Conservation (phyloP, 495 filamentous ascomycete species). For the Rhizodiscina lignyota region DNA sequence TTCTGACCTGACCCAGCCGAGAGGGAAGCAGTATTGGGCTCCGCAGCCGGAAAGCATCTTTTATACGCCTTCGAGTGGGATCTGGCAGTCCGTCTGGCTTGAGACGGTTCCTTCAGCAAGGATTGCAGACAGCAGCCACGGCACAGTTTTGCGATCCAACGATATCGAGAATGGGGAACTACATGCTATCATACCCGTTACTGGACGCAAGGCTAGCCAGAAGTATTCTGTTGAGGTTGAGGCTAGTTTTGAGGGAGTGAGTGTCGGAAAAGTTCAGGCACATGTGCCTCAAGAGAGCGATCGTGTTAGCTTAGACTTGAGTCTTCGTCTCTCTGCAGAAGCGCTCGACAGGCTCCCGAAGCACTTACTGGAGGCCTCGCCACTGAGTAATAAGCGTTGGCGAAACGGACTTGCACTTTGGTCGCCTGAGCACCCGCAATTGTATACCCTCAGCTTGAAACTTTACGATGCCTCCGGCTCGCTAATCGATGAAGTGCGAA, state of each 20-base stretch:
- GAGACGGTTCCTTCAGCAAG: constrained; percentile 10
- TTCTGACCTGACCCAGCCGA: constrained; percentile 12
- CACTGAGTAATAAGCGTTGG: too few relatives aligned
- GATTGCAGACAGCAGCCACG: constrained; percentile 13
- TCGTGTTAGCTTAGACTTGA: constrained; percentile 6
- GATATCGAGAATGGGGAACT: constrained; percentile 15
- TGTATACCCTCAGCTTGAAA: constrained; percentile 12
- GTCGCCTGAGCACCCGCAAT: constrained; percentile 13
- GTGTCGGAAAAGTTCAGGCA: constrained; percentile 2
- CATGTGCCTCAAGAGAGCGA: constrained; percentile 8
- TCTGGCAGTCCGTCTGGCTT: constrained; percentile 16
- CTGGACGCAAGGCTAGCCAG: constrained; percentile 7
- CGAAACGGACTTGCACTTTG: constrained; percentile 7
- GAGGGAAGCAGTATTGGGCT: constrained; percentile 16
- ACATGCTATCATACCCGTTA: constrained; percentile 10
- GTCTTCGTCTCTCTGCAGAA: constrained; percentile 9
- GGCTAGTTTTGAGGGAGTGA: constrained; percentile 4
- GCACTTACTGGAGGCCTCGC: too few relatives aligned
- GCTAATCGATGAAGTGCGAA: constrained; percentile 11
- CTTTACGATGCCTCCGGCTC: constrained; percentile 5
- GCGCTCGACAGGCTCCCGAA: constrained; percentile 3
- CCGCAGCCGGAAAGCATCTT: constrained; percentile 12
- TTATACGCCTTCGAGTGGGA: constrained; percentile 14
- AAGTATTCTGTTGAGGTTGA: constrained; percentile 11
- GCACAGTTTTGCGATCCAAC: constrained; percentile 11